Base-by-base conservation (phyloP, 257 asterid species). In the Echium plantagineum region DNA sequence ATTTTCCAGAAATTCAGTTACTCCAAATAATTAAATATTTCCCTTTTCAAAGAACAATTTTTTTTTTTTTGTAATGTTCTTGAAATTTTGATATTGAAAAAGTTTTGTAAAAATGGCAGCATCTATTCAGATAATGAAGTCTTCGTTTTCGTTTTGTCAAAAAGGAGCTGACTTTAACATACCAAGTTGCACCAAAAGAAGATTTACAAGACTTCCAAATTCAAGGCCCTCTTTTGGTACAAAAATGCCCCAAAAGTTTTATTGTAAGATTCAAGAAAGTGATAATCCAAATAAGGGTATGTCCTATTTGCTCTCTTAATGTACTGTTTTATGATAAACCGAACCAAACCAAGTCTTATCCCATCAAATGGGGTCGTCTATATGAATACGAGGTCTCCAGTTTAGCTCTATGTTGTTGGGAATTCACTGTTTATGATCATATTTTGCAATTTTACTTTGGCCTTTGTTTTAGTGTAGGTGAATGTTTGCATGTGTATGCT, bases 241-340 rank as follows among this genome's bases (percentile, higher is more conserved):
- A 66, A 68, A 57, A 57, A 69, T 76, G 67, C 67, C 77, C 57
- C 55, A 78, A 31, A 76, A 76, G 74, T 63, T 85, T 78, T 70
- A 69, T 26, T 81, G 96, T 67, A 78, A 81, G 71, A 24, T 66
- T 31, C 78, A 75, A 63, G 89, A 74, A 9, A 57, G 71, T 48
- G 85, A 70, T 49, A 78, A 72, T 66, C 85, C 64, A 58, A 81
- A 72, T 74, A 86, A 79, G 10, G 89, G 95, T 76, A 68, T 67
- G 66, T 48, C 2, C 21, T 6, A 3, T 9, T 4, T 35, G 46
- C 12, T 35, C 59, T 57, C 30, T 59, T 7, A 48, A 18, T 67
- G 52, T 12, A 15, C 63, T 60, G 61, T 9, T 32, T n/a, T 30
- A 3, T 28, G 32, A 28, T 28, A 28, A 28, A 28, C 5, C 7